phyloP scores from a whole-genome alignment of 768 basidiomycete species.

The Chalciporus pseudorubinellus region DNA sequence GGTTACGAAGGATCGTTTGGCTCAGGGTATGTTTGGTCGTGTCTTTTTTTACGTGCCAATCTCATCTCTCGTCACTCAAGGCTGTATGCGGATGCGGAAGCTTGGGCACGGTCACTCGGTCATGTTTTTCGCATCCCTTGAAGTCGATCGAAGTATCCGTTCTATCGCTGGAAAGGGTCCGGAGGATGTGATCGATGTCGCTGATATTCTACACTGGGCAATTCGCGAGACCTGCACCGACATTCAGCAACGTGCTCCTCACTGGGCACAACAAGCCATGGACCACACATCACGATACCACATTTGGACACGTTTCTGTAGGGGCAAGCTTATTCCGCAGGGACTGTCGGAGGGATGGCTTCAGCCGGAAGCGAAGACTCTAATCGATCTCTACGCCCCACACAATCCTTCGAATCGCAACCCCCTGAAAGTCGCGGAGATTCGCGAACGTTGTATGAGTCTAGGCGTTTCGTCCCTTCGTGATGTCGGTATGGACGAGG shows the following conservation, averaged over 20 bases:
- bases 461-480: conserved; percentile 14
- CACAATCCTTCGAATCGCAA: neutral
- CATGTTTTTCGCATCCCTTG: no score
- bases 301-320: conserved; percentile 6
- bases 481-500: conserved; percentile 35
- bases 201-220: conserved; percentile 41
- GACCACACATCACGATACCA: conserved; percentile 5
- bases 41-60: neutral
- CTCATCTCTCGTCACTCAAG: conserved; percentile 25
- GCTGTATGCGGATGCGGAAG: conserved; percentile 50
- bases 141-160: conserved; percentile 38
- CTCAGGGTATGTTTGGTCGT: conserved; percentile 39
- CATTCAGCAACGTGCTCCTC: conserved; percentile 34
- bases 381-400: conserved; percentile 34
- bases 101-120: conserved; percentile 44
- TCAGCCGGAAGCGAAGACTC: conserved; percentile 33
- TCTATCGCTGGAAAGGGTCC: conserved; percentile 10
- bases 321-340: neutral
- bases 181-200: conserved; percentile 3
- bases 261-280: conserved; percentile 32
- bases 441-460: neutral
- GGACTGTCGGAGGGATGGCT: conserved; percentile 31
- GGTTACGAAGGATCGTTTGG: no score
- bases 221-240: conserved; percentile 41
- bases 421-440: neutral